These are phyloP conservation scores for Fusarium austroafricanum DNA, from an alignment of 2,329 filamentous ascomycete species.

Conservation along the genomic window DNA sequence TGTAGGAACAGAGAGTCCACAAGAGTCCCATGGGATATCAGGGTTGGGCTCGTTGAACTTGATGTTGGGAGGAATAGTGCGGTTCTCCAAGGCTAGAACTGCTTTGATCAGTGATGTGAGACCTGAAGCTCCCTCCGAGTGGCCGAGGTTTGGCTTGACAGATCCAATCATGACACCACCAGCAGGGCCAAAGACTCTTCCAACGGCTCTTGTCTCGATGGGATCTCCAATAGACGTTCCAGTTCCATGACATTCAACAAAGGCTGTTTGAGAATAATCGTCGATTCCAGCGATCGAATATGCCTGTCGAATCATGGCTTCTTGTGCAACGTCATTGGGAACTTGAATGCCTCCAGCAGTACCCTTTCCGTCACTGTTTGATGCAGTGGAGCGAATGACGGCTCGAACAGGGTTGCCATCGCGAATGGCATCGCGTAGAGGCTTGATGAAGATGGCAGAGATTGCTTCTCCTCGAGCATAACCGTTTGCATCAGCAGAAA, in stretches of 20 bases:
- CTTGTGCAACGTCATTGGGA: not conserved
- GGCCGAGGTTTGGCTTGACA: not conserved
- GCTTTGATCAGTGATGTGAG: not conserved
- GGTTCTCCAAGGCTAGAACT: slow-evolving; percentile 48
- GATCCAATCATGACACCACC: slow-evolving; percentile 1
- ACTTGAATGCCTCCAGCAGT: slow-evolving; percentile 11
- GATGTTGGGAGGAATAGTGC: slow-evolving; percentile 50
- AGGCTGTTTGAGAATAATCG: slow-evolving; percentile 1
- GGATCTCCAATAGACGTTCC: slow-evolving; percentile 8
- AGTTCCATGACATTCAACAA: slow-evolving; percentile 3
- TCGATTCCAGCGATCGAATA: not conserved
- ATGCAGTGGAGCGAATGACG: not conserved
- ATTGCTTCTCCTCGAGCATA: slow-evolving; percentile 32
- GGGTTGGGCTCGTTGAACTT: slow-evolving; percentile 47
- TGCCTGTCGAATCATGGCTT: not conserved
- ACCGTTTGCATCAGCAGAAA: slow-evolving; percentile 11
- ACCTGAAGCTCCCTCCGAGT: slow-evolving; percentile 3
- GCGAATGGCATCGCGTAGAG: not conserved
- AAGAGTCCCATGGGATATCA: slow-evolving; percentile 39
- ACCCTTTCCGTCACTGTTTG: slow-evolving; percentile 21
- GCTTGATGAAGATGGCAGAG: slow-evolving; percentile 11
- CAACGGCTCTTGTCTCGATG: slow-evolving; percentile 2
- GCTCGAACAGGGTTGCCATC: slow-evolving; percentile 4
- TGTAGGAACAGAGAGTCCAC: slow-evolving; percentile 41
- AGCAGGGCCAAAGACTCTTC: not conserved